Evolutionary conservation across 1,284 basidiomycete genomes (phyloP).

Genomic region (Pseudozyma thailandica): DNA sequence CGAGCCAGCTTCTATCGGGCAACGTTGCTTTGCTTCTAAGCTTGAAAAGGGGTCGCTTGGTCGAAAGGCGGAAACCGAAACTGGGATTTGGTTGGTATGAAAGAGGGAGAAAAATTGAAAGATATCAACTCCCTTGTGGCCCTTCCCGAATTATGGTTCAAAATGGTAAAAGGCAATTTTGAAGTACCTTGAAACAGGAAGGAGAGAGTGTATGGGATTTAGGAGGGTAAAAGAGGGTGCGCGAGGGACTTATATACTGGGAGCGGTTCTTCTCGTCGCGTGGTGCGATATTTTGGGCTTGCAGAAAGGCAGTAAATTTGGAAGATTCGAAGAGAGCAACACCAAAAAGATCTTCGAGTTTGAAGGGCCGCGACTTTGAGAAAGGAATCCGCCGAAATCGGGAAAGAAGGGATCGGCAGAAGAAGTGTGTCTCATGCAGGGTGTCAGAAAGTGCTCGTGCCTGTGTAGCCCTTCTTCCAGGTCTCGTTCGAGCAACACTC

Average conservation of each 20-base stretch:
- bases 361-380: slow-evolving; percentile 12
- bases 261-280: slow-evolving; percentile 6
- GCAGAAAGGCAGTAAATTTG: background rate
- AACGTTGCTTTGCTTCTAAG: background rate
- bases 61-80: slow-evolving; percentile 22
- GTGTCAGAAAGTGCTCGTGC: too few species aligned
- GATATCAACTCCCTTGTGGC: slow-evolving; percentile 48
- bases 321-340: background rate
- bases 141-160: slow-evolving; percentile 57
- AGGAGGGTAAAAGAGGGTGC: background rate
- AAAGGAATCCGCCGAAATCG: background rate
- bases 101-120: slow-evolving; percentile 46
- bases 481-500: too few species aligned
- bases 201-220: slow-evolving; percentile 44
- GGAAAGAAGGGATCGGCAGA: slow-evolving; percentile 3
- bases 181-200: slow-evolving; percentile 55
- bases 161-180: slow-evolving; percentile 60
- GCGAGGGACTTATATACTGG: slow-evolving; percentile 19
- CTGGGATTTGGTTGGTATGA: slow-evolving; percentile 21
- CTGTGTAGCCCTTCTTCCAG: too few species aligned
- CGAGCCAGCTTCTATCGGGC: background rate
- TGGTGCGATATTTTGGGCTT: slow-evolving; percentile 4
- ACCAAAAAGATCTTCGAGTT: slow-evolving; percentile 18
- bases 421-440: slow-evolving; percentile 6
- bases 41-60: background rate